A percentile compares a stretch with the other conserved stretches of the same genome.
These are phyloP conservation scores for Ustilago sp. DNA, from an alignment of 1,284 basidiomycete species.

Conservation along the genomic window DNA sequence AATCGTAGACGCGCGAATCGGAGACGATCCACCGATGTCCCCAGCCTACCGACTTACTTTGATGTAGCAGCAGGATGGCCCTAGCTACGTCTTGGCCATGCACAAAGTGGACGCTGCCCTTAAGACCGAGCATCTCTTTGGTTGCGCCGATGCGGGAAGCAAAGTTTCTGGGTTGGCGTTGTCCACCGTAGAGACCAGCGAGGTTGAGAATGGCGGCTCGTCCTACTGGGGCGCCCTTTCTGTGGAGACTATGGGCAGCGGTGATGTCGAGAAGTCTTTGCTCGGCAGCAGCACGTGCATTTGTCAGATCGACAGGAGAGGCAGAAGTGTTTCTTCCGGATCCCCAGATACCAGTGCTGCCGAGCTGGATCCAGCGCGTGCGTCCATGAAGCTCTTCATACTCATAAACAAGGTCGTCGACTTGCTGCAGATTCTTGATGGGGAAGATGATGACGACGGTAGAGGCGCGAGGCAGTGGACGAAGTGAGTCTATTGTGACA, in stretches of 20 bases:
- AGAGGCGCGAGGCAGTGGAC: slow-evolving; percentile 73
- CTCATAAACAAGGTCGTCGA: slow-evolving; percentile 47
- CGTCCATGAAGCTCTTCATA: slow-evolving; percentile 43
- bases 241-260: background rate
- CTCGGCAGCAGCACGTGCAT: slow-evolving; percentile 40
- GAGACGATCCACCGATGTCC: slow-evolving; percentile 60
- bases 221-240: background rate
- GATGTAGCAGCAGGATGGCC: slow-evolving; percentile 50
- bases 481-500: slow-evolving; percentile 71
- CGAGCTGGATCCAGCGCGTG: slow-evolving; percentile 60
- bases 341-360: slow-evolving; percentile 61
- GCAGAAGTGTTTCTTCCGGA: slow-evolving; percentile 34
- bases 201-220: slow-evolving; percentile 53
- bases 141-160: slow-evolving; percentile 44
- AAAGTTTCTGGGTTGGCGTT: slow-evolving; percentile 51
- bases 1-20: slow-evolving; percentile 52
- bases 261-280: slow-evolving; percentile 45
- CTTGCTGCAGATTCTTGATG: slow-evolving; percentile 47
- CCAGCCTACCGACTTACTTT: slow-evolving; percentile 33
- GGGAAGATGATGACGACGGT: slow-evolving; percentile 77
- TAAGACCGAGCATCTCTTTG: slow-evolving; percentile 46
- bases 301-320: slow-evolving; percentile 41
- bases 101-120: slow-evolving; percentile 59
- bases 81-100: slow-evolving; percentile 60
- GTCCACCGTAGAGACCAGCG: slow-evolving; percentile 58